Evolutionary conservation across 495 filamentous ascomycete species (phyloP), one percentile per base, ranked within the genome.

Genomic region (Aspergillus sclerotiicarbonarius): DNA sequence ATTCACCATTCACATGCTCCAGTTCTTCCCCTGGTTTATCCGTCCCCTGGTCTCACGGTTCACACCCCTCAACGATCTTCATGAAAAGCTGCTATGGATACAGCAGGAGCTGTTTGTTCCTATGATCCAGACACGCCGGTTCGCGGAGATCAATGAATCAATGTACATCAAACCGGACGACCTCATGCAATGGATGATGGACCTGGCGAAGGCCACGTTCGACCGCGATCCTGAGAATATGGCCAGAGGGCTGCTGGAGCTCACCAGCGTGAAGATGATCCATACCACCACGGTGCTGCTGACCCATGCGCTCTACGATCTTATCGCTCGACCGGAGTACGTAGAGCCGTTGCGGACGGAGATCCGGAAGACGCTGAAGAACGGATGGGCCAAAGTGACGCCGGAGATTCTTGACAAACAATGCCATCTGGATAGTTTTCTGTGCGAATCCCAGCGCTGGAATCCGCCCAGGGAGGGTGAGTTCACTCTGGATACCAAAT

Each of bases 101-200:
- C 68, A 67, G 29, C 43, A 66, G 18, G 58, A 69, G 39, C 63
- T 76, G n/a, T 63, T 76, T 31, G 41, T 66, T 0, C 71, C 72
- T 1, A 68, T 68, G 37, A 65, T 76, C 48, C 16, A 59, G 4
- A 59, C 60, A n/a, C 71, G 72, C 21, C 55, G 67, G 6, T 21
- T 48, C n/a, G 61, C 49, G 0, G 59, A 70, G 13, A 33, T 33
- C 10, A 60, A 49, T 15, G 58, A 70, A 25, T 49, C 60, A 0
- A 21, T 13, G 10, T 71, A 68, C 45, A n/a, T 49, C 18, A 72
- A 72, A 31, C 71, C 69, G 0, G 68, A 74, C 33, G 72, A 76
- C 48, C 71, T 76, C 37, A 46, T 76, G 48, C 73, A 76, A 53
- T 74, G 73, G 73, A 71, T 73, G 63, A 68, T 76, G 63, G 73